Conservation (phyloP, 106 monocot genomes). For the Dendrobium chrysotoxum region DNA sequence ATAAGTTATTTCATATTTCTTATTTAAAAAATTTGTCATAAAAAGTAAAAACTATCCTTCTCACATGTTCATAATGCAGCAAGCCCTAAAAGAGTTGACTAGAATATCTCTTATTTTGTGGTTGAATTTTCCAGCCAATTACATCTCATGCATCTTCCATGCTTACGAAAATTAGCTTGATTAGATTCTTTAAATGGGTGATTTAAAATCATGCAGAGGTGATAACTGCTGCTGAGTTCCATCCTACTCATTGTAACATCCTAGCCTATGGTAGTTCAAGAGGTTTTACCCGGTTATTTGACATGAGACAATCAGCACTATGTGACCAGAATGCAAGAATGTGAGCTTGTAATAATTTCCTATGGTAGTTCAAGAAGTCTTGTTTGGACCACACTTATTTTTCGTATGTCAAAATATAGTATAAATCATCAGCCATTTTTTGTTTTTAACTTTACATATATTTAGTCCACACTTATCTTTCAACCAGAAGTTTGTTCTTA, state of each 20-base stretch:
- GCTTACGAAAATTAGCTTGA: not conserved
- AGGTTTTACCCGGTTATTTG: slow-evolving; percentile 66
- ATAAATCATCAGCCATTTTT: too few relatives aligned
- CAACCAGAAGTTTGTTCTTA: slow-evolving; percentile 1
- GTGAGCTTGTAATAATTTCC: slow-evolving; percentile 25
- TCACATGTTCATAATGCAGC: too few relatives aligned
- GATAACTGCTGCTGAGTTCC: slow-evolving; percentile 71
- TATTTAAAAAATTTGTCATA: too few relatives aligned
- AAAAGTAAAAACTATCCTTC: too few relatives aligned
- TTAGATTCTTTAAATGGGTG: not conserved
- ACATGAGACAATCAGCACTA: slow-evolving; percentile 67
- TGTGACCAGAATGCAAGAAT: slow-evolving; percentile 57
- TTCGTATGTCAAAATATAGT: too few relatives aligned
- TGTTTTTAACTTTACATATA: too few relatives aligned
- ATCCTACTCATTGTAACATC: slow-evolving; percentile 57
- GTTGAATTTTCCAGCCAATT: too few relatives aligned
- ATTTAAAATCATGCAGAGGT: slow-evolving; percentile 44
- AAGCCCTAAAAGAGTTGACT: too few relatives aligned
- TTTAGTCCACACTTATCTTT: not conserved
- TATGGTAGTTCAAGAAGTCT: not conserved
- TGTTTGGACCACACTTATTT: too few relatives aligned
- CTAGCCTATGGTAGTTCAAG: slow-evolving; percentile 78
- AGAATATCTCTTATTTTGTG: too few relatives aligned
- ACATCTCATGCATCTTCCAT: too few relatives aligned
- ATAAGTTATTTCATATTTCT: too few relatives aligned